Conservation (phyloP, 108 stramenopile species). For the Stephanodiscus minutulus region DNA sequence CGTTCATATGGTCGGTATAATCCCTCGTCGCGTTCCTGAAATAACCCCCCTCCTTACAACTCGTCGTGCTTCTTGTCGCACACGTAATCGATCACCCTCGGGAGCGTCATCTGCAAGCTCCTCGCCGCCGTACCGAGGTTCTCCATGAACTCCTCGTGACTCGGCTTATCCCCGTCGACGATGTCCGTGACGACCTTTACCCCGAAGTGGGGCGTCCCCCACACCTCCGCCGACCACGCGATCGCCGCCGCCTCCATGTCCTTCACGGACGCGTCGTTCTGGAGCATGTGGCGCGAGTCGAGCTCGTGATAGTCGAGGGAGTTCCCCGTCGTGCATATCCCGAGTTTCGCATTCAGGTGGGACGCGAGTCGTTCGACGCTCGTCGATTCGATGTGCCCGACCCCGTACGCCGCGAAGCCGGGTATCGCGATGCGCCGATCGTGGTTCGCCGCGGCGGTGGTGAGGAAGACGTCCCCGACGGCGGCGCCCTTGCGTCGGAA, state of each 20-base stretch:
- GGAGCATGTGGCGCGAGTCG: conserved; percentile 78
- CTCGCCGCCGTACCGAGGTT: conserved; percentile 89
- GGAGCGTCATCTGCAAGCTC: conserved; percentile 87
- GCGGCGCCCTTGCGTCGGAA: conserved; percentile 86
- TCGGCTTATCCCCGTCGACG: conserved; percentile 88
- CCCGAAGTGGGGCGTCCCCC: conserved; percentile 83
- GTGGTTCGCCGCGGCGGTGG: conserved; percentile 89
- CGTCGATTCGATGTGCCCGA: conserved; percentile 68
- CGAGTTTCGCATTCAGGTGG: conserved; percentile 70
- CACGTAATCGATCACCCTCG: conserved; percentile 87
- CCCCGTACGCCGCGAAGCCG: conserved; percentile 84
- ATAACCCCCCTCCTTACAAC: conserved; percentile 50
- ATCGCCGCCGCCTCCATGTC: conserved; percentile 99
- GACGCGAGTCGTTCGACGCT: conserved; percentile 54
- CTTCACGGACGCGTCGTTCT: conserved; percentile 90
- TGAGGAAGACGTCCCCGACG: conserved; percentile 93
- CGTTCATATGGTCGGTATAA: too few species aligned
- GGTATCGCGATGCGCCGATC: conserved; percentile 97
- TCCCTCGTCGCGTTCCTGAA: too few species aligned
- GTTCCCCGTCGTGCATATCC: conserved; percentile 93
- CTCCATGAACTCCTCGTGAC: conserved; percentile 94
- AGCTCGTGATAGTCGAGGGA: conserved; percentile 86
- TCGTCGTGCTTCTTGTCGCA: conserved; percentile 68
- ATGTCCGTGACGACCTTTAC: conserved; percentile 98
- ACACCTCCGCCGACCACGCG: conserved; percentile 83